These are phyloP conservation scores for Populus hybrid DNA, from an alignment of 441 rosid genomes.

Conservation along the genomic window DNA sequence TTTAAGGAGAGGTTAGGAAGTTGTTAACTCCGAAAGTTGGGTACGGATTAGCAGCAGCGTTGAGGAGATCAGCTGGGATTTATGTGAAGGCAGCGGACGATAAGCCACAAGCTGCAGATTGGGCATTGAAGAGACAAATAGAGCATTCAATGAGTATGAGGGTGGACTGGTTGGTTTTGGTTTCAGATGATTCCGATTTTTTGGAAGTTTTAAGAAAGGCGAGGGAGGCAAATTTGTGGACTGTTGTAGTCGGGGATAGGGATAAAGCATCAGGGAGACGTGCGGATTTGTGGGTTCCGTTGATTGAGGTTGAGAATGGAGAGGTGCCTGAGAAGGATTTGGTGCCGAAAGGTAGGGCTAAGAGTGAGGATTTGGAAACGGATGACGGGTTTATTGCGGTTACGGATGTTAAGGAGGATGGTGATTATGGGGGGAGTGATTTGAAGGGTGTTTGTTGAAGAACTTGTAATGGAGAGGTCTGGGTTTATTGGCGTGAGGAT, in stretches of 20 bases:
- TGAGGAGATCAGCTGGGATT: constrained; percentile 85
- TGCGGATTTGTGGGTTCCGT: constrained; percentile 87
- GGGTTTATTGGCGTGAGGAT: constrained; percentile 44
- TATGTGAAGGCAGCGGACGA: constrained; percentile 79
- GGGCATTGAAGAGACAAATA: constrained; percentile 93
- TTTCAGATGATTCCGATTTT: constrained; percentile 86
- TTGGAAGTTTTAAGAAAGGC: constrained; percentile 71
- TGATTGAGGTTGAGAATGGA: constrained; percentile 78
- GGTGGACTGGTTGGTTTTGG: constrained; percentile 78
- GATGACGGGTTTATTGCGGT: constrained; percentile 45
- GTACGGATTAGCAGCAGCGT: constrained; percentile 73
- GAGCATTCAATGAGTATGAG: constrained; percentile 86
- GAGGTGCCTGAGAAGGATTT: constrained; percentile 65
- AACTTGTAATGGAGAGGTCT: constrained; percentile 43
- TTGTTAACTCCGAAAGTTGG: constrained; percentile 63
- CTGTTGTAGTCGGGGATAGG: constrained; percentile 75
- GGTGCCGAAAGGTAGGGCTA: constrained; percentile 46
- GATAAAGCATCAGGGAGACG: constrained; percentile 64
- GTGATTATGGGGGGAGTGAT: constrained; percentile 24
- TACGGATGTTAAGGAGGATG: constrained; percentile 39
- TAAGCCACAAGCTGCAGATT: constrained; percentile 95
- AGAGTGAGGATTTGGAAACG: constrained; percentile 27
- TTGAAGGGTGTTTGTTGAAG: constrained; percentile 37
- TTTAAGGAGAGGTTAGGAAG: constrained; percentile 52
- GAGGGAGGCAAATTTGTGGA: constrained; percentile 69